Evolutionary conservation across 345 rosid genomes (phyloP), one percentile per base, ranked within the genome.

Genomic region (Conringia planisiliqua): DNA sequence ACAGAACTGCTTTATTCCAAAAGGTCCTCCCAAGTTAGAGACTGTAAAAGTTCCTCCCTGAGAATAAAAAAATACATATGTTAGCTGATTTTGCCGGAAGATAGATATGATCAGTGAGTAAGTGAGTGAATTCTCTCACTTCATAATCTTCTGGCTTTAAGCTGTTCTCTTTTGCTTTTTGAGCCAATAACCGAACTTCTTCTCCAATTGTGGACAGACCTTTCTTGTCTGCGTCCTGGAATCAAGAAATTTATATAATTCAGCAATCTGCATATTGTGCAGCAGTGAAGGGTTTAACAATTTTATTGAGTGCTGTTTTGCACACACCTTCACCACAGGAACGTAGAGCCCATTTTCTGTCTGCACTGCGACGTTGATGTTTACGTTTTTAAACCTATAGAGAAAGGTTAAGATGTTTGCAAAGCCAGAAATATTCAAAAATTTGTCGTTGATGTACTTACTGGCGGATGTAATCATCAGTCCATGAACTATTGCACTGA

Each of bases 1-100:
- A 77, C 98, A 88, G 70, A 95, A 90, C 77, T 95, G 98, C 84
- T 89, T 92, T 79, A 96, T 80, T 17, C 96, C 98, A 38, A 90
- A 92, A 12, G 99, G 98, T 62, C 98, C 99, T 71, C 81, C 81
- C 85, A 95, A 82, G 82, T 95, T 95, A 52, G 99, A 86, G 6
- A 95, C 98, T 0, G 98, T 87, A 70, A 95, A 95, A 11, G 99
- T 92, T 63, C 99, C 99, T 79, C 98, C 98, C 99, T 95, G 90
- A 35, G 79, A 70, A 20, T 67, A 20, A 61, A 35, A 62, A 39
- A 11, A 39, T 11, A 32, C 20, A 40, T 22, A 30, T 30, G 10
- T 71, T 30, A 48, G 62, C 47, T 10, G 18, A 13, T 26, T 26
- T 63, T 3, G 10, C 7, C 14, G 3, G 24, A 48, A 39, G 16